phyloP scores from a whole-genome alignment of 2,329 filamentous ascomycete genomes.

The Pseudocercospora pini-densiflorae region DNA sequence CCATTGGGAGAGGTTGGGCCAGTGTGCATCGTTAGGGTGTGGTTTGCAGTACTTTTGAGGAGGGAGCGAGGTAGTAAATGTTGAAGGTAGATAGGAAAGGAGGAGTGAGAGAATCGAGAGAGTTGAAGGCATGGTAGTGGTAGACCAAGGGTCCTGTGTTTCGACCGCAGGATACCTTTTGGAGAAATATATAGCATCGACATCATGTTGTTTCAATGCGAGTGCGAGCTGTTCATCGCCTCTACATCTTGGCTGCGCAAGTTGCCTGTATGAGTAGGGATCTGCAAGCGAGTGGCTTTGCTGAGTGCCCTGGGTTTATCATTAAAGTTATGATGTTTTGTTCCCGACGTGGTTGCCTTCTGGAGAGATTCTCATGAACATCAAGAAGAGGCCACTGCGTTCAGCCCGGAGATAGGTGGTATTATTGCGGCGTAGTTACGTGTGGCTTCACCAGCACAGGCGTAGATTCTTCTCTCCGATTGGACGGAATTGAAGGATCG shows the following conservation, averaged over 20 bases:
- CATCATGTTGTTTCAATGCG: not conserved
- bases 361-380: too few relatives aligned
- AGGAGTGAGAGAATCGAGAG: not conserved
- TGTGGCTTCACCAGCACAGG: too few relatives aligned
- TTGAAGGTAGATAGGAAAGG: not conserved
- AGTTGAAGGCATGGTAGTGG: too few relatives aligned
- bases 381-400: too few relatives aligned
- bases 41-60: not conserved
- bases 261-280: not conserved
- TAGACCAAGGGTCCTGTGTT: too few relatives aligned
- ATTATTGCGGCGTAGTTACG: too few relatives aligned
- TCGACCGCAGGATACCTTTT: not conserved
- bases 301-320: not conserved
- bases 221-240: not conserved
- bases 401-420: too few relatives aligned
- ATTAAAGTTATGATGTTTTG: too few relatives aligned
- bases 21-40: slow-evolving; percentile 36
- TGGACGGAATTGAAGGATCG: too few relatives aligned
- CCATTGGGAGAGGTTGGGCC: slow-evolving; percentile 58
- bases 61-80: not conserved
- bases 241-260: not conserved
- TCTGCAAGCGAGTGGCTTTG: not conserved
- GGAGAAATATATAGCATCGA: not conserved
- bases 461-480: too few relatives aligned
- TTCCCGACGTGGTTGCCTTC: too few relatives aligned